phyloP scores from a whole-genome alignment of 2,329 filamentous ascomycete species.

The Colletotrichum higginsianum region DNA sequence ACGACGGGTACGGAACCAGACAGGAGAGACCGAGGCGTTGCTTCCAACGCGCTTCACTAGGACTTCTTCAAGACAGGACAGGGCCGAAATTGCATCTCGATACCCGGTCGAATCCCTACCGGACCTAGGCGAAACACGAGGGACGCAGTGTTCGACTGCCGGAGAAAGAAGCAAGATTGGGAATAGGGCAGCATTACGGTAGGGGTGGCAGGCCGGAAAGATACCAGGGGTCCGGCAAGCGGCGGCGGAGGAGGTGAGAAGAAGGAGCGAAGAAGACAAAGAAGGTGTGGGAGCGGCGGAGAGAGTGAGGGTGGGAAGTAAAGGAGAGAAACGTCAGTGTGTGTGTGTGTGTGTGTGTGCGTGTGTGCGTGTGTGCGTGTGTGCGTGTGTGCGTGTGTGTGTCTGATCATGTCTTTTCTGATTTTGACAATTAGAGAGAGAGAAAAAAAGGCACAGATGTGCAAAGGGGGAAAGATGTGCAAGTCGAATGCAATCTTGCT shows the following conservation, averaged over 20 bases:
- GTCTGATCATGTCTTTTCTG: neutral
- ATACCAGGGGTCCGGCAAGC: slow-evolving; percentile 28
- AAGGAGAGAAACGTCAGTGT: slow-evolving; percentile 5
- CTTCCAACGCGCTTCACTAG: slow-evolving; percentile 31
- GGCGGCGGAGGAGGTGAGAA: slow-evolving; percentile 7
- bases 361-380: neutral
- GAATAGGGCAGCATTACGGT: slow-evolving; percentile 30
- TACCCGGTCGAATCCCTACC: slow-evolving; percentile 11
- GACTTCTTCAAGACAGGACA: slow-evolving; percentile 26
- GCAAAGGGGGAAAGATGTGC: slow-evolving; percentile 29
- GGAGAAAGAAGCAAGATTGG: slow-evolving; percentile 37
- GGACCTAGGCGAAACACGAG: slow-evolving; percentile 38
- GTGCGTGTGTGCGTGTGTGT: neutral
- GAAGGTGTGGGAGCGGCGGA: slow-evolving; percentile 3
- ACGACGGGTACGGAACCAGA: slow-evolving; percentile 3
- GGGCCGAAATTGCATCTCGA: slow-evolving; percentile 34
- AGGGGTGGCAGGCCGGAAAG: slow-evolving; percentile 21
- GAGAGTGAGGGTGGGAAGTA: neutral
- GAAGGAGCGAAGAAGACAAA: slow-evolving; percentile 4
- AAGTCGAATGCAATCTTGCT: slow-evolving; percentile 20
- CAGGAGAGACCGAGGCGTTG: slow-evolving; percentile 14
- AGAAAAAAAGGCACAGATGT: slow-evolving; percentile 11
- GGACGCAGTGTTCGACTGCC: slow-evolving; percentile 33
- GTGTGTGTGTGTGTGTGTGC: neutral
- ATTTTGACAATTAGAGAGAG: neutral